Evolutionary conservation across 2,329 filamentous ascomycete genomes (phyloP).

Genomic region (Xylaria sp.): DNA sequence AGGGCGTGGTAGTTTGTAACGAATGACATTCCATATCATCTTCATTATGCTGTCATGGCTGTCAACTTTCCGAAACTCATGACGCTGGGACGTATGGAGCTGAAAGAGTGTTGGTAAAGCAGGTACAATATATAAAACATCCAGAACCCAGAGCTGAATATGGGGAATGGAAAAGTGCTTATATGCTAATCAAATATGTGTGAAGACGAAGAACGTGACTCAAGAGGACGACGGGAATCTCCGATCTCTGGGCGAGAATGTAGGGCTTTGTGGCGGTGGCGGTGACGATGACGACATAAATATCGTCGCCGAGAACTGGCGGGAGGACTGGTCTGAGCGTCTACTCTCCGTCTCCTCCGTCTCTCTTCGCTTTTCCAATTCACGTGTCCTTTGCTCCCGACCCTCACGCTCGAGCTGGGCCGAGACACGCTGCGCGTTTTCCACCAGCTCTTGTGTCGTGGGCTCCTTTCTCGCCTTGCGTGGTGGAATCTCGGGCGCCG

Average conservation of each 20-base stretch:
- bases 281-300: constrained; percentile 14
- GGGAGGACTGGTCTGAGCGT: constrained; percentile 12
- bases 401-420: constrained; percentile 30
- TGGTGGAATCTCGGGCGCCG: constrained; percentile 5
- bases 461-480: constrained; percentile 16
- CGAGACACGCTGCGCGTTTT: constrained; percentile 30
- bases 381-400: constrained; percentile 17
- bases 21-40: not conserved
- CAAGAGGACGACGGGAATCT: not conserved
- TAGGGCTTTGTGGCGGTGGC: constrained; percentile 9
- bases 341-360: constrained; percentile 1
- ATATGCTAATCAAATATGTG: not conserved
- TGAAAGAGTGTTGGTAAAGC: not conserved
- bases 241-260: not conserved
- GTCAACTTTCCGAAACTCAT: not conserved
- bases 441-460: constrained; percentile 27
- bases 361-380: constrained; percentile 7
- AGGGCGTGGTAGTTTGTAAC: not conserved
- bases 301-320: not conserved
- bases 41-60: no score
- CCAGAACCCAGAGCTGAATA: not conserved
- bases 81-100: not conserved
- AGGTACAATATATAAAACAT: not conserved
- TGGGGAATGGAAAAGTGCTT: not conserved
- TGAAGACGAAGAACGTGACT: not conserved